Percentiles rank a stretch among this genome's conserved stretches.
These are phyloP conservation scores for Rhodocollybia butyracea DNA, from an alignment of 768 basidiomycete species.

Conservation along the genomic window DNA sequence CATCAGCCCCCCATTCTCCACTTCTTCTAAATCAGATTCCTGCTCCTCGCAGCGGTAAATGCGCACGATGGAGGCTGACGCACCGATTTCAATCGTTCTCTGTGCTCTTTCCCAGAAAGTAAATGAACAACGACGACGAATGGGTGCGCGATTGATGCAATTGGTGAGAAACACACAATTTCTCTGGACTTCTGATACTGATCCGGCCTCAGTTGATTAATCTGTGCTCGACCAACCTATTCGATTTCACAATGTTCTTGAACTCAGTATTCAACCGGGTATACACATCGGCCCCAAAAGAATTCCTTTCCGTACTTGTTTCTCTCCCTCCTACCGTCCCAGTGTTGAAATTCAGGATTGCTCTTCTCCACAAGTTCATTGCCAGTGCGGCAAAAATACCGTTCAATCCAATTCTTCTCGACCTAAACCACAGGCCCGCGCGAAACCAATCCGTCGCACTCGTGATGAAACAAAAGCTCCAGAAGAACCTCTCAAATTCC, in stretches of 20 bases:
- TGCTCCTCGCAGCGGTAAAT: conserved; percentile 41
- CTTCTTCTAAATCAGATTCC: conserved; percentile 61
- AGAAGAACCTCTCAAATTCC: conserved; percentile 14
- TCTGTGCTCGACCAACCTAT: conserved; percentile 30
- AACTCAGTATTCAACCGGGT: conserved; percentile 33
- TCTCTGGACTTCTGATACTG: neutral
- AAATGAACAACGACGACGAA: conserved; percentile 5
- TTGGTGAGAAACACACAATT: conserved; percentile 18
- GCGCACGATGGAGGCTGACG: conserved; percentile 52
- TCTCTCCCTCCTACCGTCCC: conserved; percentile 29
- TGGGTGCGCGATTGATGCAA: conserved; percentile 16
- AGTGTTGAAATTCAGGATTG: conserved; percentile 37
- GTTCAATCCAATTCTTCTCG: conserved; percentile 20
- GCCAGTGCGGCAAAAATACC: conserved; percentile 17
- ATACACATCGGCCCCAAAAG: conserved; percentile 17
- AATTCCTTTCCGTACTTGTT: conserved; percentile 26
- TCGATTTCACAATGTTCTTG: conserved; percentile 35
- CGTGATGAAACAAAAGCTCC: conserved; percentile 1
- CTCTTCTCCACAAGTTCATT: conserved; percentile 36
- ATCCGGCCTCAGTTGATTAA: conserved; percentile 33
- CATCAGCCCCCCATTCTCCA: conserved; percentile 38
- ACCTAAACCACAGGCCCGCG: conserved; percentile 27
- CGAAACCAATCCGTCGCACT: conserved; percentile 5
- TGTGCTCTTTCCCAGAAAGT: neutral
- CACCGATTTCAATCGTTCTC: conserved; percentile 33